Evolutionary conservation across 1,139 yeast genomes (phyloP), one percentile per base, ranked within the genome.

Genomic region (Geotrichum aggregatum): DNA sequence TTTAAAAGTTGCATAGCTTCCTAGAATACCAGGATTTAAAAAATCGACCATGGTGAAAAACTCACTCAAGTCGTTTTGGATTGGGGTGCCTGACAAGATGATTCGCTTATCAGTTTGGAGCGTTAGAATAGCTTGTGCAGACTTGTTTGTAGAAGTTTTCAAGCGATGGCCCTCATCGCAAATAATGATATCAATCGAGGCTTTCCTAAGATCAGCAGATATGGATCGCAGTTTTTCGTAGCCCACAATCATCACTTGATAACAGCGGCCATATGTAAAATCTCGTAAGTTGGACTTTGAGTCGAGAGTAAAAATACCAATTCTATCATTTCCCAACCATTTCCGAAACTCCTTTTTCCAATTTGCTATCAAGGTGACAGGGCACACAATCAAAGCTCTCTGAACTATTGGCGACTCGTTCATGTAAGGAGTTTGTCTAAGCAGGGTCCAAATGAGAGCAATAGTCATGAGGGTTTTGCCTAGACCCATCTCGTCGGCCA

Each of bases 401-500:
- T 72, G 71, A 3, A 76, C 71, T 0, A 73, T 68, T 0, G 82
- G 77, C 1, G 66, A 63, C 40, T 66, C 63, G 1, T 69, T 72
- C 43, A 64, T 66, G 44, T 67, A 63, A 0, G 96, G 95, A 16
- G 81, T 80, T 61, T 88, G 96, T 60, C 80, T 83, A 31, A 88
- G 66, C 19, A 94, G 68, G 0, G 96, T 88, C 95, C 96, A 88
- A 2, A 92, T 76, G 35, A 89, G 66, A 0, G 95, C 65, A 3
- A 92, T 91, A 0, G 97, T 82, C 79, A 84, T 89, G 35, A 92
- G 69, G 0, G 98, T 91, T 64, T 92, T 92, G 0, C 99, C 99
- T 24, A 92, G 73, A 0, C 98, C 98, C 98, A 92, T 92, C 64
- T 92, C 98, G 67, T 92, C 98, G 0, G 98, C 98, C 47, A 92